Conservation (phyloP, 1,284 basidiomycete genomes). For the Agaricales sp. region DNA sequence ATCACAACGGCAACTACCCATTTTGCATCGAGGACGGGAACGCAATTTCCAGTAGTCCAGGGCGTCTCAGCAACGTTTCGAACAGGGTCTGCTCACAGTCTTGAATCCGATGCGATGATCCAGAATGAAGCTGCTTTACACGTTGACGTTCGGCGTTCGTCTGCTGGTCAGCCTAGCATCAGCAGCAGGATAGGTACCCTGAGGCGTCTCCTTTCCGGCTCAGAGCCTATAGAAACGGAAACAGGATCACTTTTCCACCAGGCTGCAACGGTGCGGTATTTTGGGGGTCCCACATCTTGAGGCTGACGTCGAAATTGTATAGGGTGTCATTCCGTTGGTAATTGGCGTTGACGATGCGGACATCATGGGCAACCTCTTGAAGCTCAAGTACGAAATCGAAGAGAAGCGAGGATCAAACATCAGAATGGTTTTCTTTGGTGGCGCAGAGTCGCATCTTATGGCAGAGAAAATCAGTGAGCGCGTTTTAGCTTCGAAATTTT, state of each 20-base stretch:
- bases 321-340: conserved; percentile 52
- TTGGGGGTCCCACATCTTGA: not conserved
- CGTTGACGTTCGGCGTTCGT: conserved; percentile 37
- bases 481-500: not conserved
- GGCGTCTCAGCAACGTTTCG: conserved; percentile 62
- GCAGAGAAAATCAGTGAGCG: conserved; percentile 62
- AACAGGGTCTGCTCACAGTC: conserved; percentile 48
- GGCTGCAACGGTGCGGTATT: conserved; percentile 50
- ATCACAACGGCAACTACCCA: conserved; percentile 45
- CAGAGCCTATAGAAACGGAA: conserved; percentile 33
- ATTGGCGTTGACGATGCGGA: conserved; percentile 66
- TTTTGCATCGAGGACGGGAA: conserved; percentile 27
- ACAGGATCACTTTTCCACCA: conserved; percentile 45
- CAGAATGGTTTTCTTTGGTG: conserved; percentile 63
- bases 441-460: conserved; percentile 64
- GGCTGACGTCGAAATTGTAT: not conserved
- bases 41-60: conserved; percentile 41
- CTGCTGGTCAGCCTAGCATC: conserved; percentile 35
- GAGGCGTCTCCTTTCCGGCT: conserved; percentile 42
- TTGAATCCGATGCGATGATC: conserved; percentile 60
- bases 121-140: conserved; percentile 67
- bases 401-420: conserved; percentile 41
- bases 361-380: conserved; percentile 67
- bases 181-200: conserved; percentile 68
- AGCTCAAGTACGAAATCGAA: conserved; percentile 67